Conservation (phyloP, 2,329 filamentous ascomycete species). For the Alternaria incomplexa region DNA sequence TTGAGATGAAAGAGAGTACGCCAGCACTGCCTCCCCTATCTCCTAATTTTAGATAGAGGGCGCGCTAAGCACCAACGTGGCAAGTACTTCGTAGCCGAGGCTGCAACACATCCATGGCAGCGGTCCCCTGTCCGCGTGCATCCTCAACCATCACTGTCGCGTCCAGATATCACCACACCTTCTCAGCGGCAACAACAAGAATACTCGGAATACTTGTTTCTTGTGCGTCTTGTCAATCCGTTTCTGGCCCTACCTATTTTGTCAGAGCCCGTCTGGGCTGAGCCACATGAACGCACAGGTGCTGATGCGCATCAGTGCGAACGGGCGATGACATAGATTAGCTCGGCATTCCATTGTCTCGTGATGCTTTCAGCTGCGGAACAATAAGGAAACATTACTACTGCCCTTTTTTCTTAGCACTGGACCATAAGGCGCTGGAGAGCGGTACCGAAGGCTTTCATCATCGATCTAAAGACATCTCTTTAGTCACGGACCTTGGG, state of each 20-base stretch:
- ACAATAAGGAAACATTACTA: neutral
- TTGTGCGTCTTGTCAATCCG: neutral
- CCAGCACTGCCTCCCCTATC: slow-evolving; percentile 40
- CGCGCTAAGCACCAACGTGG: slow-evolving; percentile 7
- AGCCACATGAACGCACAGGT: neutral
- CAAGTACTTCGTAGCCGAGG: slow-evolving; percentile 18
- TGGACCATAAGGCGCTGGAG: neutral
- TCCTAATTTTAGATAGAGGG: slow-evolving; percentile 34
- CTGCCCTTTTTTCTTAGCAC: neutral
- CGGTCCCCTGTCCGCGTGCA: neutral
- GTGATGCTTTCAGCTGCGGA: neutral
- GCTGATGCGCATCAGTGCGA: neutral
- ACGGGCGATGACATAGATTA: neutral
- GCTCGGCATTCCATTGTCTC: neutral
- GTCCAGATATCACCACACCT: neutral
- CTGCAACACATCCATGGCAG: slow-evolving; percentile 12
- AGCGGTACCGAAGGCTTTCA: neutral
- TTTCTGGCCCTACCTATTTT: neutral
- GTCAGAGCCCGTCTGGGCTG: neutral
- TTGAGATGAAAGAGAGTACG: slow-evolving; percentile 17
- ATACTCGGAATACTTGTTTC: no score
- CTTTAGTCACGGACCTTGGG: neutral
- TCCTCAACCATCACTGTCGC: neutral
- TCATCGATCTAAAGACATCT: neutral
- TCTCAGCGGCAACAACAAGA: neutral